A percentile compares a stretch with the other conserved stretches of the same genome.
phyloP scores from a whole-genome alignment of 495 filamentous ascomycete species.

The Cudoniella acicularis region DNA sequence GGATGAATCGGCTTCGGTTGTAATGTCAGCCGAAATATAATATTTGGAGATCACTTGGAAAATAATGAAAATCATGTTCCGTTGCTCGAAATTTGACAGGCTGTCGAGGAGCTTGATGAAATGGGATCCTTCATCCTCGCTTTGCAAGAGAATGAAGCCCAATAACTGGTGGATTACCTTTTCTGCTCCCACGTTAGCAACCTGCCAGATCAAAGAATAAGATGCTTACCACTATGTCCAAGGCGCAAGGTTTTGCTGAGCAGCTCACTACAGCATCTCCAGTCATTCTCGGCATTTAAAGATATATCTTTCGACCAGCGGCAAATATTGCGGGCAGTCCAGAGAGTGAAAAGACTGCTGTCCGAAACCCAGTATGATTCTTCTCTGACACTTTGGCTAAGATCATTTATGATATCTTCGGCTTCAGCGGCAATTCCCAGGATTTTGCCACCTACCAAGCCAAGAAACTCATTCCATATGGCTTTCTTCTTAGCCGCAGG shows the following conservation, averaged over 20 bases:
- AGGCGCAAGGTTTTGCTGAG: conserved; percentile 63
- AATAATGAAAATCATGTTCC: conserved; percentile 51
- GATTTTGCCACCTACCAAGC: conserved; percentile 65
- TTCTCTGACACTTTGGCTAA: conserved; percentile 23
- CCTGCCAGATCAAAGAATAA: neutral
- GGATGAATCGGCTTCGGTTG: conserved; percentile 19
- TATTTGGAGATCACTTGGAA: conserved; percentile 57
- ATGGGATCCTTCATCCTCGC: conserved; percentile 28
- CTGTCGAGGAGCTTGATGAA: conserved; percentile 37
- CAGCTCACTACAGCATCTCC: conserved; percentile 57
- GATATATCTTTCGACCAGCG: conserved; percentile 39
- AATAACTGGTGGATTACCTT: conserved; percentile 25
- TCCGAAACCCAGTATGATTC: conserved; percentile 59
- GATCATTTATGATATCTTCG: conserved; percentile 42
- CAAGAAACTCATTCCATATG: conserved; percentile 62
- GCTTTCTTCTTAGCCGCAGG: conserved; percentile 35
- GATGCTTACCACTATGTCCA: conserved; percentile 65
- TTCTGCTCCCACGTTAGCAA: conserved; percentile 17
- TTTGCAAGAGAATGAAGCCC: conserved; percentile 14
- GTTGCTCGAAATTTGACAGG: conserved; percentile 54
- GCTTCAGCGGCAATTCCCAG: conserved; percentile 73
- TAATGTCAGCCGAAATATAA: conserved; percentile 18
- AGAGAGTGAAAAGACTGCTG: conserved; percentile 59
- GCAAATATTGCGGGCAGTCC: conserved; percentile 69
- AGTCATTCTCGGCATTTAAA: conserved; percentile 36